Base-by-base conservation (phyloP, 169 alveolate genomes). In the Besnoitia besnoiti region DNA sequence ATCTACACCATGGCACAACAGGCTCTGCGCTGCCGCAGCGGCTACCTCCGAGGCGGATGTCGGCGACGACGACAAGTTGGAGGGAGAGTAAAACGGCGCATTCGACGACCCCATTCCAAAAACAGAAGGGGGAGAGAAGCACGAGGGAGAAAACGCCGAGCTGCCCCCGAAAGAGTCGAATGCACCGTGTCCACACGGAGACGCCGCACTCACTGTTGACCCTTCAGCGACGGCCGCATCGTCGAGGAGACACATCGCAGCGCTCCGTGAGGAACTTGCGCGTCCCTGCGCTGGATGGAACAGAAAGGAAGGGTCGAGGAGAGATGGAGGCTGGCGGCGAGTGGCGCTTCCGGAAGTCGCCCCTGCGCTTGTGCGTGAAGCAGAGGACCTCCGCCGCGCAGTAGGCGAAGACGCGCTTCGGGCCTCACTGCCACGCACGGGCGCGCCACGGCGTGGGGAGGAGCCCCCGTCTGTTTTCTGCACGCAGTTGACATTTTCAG, bases 261-360 rank as follows among this genome's bases (percentile, higher is more conserved):
- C 33, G 67, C 7, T 49, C 24, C 59, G 79, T 8, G 79, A 33
- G 79, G 14, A 37, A 42, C 82, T 30, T 30, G 82, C 24, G 44
- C 82, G n/a, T 37, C 27, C 82, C 82, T 37, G 47, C 40, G 82
- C 82, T 14, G 82, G 82, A n/a, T 73, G 82, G 82, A 73, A 73
- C n/a, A 73, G 82, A 37, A 73, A 73, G 47, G 82, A 73, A n/a
- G 82, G 82, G 21, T 73, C 82, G 46, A 73, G 82, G 24, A 73
- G 82, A 24, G 82, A 73, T 30, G 82, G 82, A 10, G 82, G 82
- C 82, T 42, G 39, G 47, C 82, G 82, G 44, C 12, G n/a, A 55
- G 33, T 55, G 30, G 67, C 12, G 27, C 67, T n/a, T 19, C 33
- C 12, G 27, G n/a, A 0, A 1, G 67, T 19, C 33, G 33, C 24